Evolutionary conservation across 805 yeast genomes (phyloP).

Genomic region (Maudiozyma bulderi): DNA sequence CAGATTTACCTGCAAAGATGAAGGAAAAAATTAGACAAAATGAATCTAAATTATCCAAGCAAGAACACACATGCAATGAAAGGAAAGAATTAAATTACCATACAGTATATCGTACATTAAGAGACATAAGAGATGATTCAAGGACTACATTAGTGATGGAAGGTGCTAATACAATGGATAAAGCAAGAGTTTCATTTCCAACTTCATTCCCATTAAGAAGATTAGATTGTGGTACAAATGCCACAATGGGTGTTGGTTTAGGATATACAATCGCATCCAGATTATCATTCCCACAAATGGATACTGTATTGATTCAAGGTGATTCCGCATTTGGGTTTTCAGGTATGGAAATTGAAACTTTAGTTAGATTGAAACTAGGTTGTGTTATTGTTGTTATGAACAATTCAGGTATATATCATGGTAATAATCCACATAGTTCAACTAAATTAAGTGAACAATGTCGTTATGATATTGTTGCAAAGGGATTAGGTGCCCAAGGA

Average conservation of each 20-base stretch:
- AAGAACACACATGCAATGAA: constrained; percentile 1
- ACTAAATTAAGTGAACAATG: constrained; percentile 52
- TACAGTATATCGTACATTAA: constrained; percentile 41
- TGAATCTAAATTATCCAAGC: constrained; percentile 18
- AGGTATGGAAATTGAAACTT: constrained; percentile 64
- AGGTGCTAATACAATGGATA: constrained; percentile 75
- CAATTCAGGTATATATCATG: constrained; percentile 66
- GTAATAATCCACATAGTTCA: constrained; percentile 32
- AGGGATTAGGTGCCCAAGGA: constrained; percentile 50
- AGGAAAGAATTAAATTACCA: constrained; percentile 37
- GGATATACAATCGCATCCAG: constrained; percentile 63
- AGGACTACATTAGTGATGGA: constrained; percentile 44
- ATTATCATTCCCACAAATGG: constrained; percentile 33
- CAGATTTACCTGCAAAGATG: constrained; percentile 8
- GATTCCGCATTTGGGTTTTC: constrained; percentile 75
- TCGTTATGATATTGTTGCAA: constrained; percentile 46
- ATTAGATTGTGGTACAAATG: constrained; percentile 67
- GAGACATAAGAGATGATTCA: constrained; percentile 31
- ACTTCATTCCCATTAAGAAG: constrained; percentile 42
- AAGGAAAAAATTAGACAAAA: constrained; percentile 12
- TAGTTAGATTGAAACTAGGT: constrained; percentile 45
- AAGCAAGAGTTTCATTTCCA: constrained; percentile 53
- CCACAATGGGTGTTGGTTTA: constrained; percentile 69
- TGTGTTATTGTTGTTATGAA: constrained; percentile 57
- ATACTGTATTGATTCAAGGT: constrained; percentile 55